A percentile compares a stretch with the other conserved stretches of the same genome.
phyloP scores from a whole-genome alignment of 768 basidiomycete genomes.

The Phaeotremella skinneri region DNA sequence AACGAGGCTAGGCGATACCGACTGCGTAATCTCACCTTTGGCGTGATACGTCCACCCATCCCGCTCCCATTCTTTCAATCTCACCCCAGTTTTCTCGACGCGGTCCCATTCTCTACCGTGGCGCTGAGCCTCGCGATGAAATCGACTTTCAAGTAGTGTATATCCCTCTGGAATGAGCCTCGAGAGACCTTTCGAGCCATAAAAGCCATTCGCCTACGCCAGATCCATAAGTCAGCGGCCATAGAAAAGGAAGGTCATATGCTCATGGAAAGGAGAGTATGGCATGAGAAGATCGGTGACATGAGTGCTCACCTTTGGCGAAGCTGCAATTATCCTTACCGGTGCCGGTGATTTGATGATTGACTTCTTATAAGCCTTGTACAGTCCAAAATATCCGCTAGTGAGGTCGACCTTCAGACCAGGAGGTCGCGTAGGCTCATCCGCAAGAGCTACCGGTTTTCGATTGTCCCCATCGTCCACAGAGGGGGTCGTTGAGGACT shows the following conservation, averaged over 20 bases:
- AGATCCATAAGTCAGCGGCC: not conserved
- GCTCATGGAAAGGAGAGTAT: no score
- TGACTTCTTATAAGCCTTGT: conserved; percentile 71
- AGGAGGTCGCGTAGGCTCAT: not conserved
- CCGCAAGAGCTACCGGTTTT: not conserved
- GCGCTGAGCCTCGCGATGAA: conserved; percentile 53
- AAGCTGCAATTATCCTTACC: conserved; percentile 76
- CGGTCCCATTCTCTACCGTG: conserved; percentile 33
- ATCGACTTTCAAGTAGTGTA: conserved; percentile 78
- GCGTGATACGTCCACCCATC: conserved; percentile 97
- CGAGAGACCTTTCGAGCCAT: conserved; percentile 81
- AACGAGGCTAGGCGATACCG: no score
- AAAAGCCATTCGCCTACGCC: conserved; percentile 89
- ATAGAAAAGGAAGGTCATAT: no score
- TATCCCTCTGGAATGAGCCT: conserved; percentile 94
- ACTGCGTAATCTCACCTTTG: conserved; percentile 70
- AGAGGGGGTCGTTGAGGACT: conserved; percentile 45
- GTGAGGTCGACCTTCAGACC: conserved; percentile 67
- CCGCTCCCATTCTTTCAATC: conserved; percentile 81
- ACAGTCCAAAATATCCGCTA: conserved; percentile 91
- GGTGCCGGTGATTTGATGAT: conserved; percentile 58
- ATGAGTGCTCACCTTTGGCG: conserved; percentile 69
- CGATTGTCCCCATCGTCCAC: conserved; percentile 1
- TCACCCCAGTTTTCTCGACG: conserved; percentile 56
- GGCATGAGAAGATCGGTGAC: no score